Evolutionary conservation across 176 grass and related monocot species (phyloP), one percentile per base, ranked within the genome.

Genomic region (Neostapfia colusana): DNA sequence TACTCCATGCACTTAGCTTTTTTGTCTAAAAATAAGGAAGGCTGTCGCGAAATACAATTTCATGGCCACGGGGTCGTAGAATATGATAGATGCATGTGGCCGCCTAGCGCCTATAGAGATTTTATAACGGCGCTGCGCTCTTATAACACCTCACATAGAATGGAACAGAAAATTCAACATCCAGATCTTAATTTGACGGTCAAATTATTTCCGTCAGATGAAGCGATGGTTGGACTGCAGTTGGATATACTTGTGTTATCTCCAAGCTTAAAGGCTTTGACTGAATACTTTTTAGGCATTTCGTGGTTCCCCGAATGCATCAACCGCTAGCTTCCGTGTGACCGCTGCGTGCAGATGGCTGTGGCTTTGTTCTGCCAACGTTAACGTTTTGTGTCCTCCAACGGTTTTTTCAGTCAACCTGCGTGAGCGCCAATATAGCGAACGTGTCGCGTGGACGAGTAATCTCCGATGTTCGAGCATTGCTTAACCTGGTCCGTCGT

Each of bases 331-430:
- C 36, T 54, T 63, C 60, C 41, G 71, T 70, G 70, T 86, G 78
- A 81, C 78, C 44, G 48, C n/a, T 3, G 31, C n/a, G 13, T 20
- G 24, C 15, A 40, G 34, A 11, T 21, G 8, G 1, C 1, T 1
- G 61, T 1, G 55, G 25, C 53, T 69, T 70, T 69, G 72, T 81
- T 76, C 65, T 55, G 44, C 64, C 78, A 86, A 81, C 64, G 64
- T 56, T 76, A 43, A 9, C 72, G 21, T 70, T 31, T 86, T 81
- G 78, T 76, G 46, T 10, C 35, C 13, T 56, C 70, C 70, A 49
- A 85, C n/a, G 77, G 63, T 86, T 79, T 43, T 74, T 43, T 42
- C 45, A 42, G 70, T 43, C 70, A 61, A 75, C 31, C 49, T 35
- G 63, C 21, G 80, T 80, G 63, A 7, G 54, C 77, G 63, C 76